phyloP scores from a whole-genome alignment of 139 green algal genomes.

The Limnomonas spitsbergensis region DNA sequence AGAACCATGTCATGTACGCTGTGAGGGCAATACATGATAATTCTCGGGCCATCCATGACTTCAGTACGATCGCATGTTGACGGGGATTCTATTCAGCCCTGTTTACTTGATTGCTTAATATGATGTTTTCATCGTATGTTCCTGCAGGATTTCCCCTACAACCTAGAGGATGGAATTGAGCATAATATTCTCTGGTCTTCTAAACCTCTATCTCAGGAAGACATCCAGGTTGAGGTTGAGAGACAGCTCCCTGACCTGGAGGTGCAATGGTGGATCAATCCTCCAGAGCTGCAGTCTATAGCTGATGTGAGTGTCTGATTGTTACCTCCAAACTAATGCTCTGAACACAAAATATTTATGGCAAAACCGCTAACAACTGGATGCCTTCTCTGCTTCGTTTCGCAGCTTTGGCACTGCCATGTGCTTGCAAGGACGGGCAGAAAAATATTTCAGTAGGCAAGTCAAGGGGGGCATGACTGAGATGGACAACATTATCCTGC shows the following conservation, averaged over 20 bases:
- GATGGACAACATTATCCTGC: no score
- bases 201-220: slow-evolving; percentile 3
- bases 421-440: slow-evolving; percentile 17
- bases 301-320: not conserved
- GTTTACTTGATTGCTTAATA: no score
- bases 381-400: slow-evolving; percentile 1
- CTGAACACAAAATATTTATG: not conserved
- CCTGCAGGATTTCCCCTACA: slow-evolving; percentile 56
- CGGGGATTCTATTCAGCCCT: no score
- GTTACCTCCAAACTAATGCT: not conserved
- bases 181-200: slow-evolving; percentile 48
- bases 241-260: slow-evolving; percentile 24
- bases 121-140: no score
- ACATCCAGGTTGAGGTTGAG: slow-evolving; percentile 23
- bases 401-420: slow-evolving; percentile 32
- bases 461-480: no score
- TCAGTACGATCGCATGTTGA: no score
- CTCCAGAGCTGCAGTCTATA: slow-evolving; percentile 35
- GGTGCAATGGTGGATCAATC: slow-evolving; percentile 32
- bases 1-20: no score
- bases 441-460: no score
- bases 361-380: not conserved
- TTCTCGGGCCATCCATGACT: no score
- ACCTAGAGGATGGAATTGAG: slow-evolving; percentile 32
- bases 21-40: no score